Percentiles rank a stretch among this genome's conserved stretches.
These are phyloP conservation scores for Ceratocystis cubensis DNA, from an alignment of 2,329 filamentous ascomycete genomes.

Conservation along the genomic window DNA sequence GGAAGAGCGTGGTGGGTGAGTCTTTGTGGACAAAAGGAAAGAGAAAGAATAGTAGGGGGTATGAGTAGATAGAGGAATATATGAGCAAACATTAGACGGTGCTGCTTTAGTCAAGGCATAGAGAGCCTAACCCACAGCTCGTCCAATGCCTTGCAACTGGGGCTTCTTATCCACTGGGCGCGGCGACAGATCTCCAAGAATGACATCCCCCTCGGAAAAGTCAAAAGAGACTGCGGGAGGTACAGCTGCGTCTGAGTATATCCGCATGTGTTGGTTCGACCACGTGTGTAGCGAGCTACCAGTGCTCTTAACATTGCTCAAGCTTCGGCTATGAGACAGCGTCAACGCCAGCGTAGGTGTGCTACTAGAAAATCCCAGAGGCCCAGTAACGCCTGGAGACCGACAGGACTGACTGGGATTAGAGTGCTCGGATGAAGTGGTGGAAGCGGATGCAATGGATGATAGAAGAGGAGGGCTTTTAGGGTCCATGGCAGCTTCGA, in stretches of 20 bases:
- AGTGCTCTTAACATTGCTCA: slow-evolving; percentile 16
- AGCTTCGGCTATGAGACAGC: slow-evolving; percentile 14
- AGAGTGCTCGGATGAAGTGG: slow-evolving; percentile 4
- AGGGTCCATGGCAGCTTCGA: slow-evolving; percentile 2
- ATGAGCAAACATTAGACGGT: slow-evolving; percentile 6
- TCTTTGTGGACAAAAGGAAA: background rate
- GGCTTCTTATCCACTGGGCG: slow-evolving; percentile 30
- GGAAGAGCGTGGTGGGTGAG: background rate
- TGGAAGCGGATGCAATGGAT: background rate
- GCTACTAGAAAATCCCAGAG: slow-evolving; percentile 4
- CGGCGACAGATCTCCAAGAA: slow-evolving; percentile 37
- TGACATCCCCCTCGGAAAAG: slow-evolving; percentile 34
- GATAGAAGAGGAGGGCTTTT: background rate
- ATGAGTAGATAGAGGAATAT: slow-evolving; percentile 12
- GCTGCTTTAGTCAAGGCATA: no score
- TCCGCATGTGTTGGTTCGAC: slow-evolving; percentile 28
- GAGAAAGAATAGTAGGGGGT: background rate
- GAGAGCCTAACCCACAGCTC: slow-evolving; percentile 39
- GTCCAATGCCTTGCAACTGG: slow-evolving; percentile 38
- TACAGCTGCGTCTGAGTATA: slow-evolving; percentile 35
- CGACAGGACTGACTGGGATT: background rate
- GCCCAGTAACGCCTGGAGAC: background rate
- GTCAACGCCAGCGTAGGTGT: background rate
- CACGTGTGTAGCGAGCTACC: background rate
- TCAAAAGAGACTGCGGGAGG: slow-evolving; percentile 32